Evolutionary conservation across 2,329 filamentous ascomycete species (phyloP).

Genomic region (Geosmithia putterillii): DNA sequence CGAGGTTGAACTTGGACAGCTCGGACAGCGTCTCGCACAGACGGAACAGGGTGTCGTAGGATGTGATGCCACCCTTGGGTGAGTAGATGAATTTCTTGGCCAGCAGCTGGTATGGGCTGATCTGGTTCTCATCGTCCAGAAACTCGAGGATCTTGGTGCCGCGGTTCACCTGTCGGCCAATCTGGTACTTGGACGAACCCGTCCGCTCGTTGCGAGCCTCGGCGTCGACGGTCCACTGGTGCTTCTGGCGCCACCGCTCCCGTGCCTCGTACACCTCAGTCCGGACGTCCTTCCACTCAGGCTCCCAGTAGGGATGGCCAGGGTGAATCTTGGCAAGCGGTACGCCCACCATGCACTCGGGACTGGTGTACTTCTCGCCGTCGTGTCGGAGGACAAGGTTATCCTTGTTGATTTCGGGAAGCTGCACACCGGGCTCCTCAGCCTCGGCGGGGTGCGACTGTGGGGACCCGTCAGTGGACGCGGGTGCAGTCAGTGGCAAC

Average conservation of each 20-base stretch:
- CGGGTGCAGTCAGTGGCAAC: background rate
- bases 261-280: constrained; percentile 28
- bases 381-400: constrained; percentile 34
- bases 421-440: constrained; percentile 1
- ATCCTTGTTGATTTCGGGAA: constrained; percentile 30
- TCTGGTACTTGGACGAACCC: constrained; percentile 35
- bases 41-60: constrained; percentile 45
- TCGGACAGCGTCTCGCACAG: constrained; percentile 41
- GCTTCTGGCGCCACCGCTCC: constrained; percentile 34
- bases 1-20: constrained; percentile 38
- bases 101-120: constrained; percentile 45
- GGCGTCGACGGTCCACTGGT: constrained; percentile 21
- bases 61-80: constrained; percentile 26
- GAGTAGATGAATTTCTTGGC: constrained; percentile 34
- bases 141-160: constrained; percentile 40
- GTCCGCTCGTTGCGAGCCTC: constrained; percentile 18
- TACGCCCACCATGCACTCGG: constrained; percentile 38
- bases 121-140: constrained; percentile 30
- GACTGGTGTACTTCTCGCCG: constrained; percentile 34
- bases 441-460: background rate
- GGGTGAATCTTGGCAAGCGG: constrained; percentile 38
- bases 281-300: constrained; percentile 35
- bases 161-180: constrained; percentile 43
- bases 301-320: constrained; percentile 42
- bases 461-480: constrained; percentile 4